Evolutionary conservation across 2,329 filamentous ascomycete genomes (phyloP).

Genomic region (Alternaria infectoria): DNA sequence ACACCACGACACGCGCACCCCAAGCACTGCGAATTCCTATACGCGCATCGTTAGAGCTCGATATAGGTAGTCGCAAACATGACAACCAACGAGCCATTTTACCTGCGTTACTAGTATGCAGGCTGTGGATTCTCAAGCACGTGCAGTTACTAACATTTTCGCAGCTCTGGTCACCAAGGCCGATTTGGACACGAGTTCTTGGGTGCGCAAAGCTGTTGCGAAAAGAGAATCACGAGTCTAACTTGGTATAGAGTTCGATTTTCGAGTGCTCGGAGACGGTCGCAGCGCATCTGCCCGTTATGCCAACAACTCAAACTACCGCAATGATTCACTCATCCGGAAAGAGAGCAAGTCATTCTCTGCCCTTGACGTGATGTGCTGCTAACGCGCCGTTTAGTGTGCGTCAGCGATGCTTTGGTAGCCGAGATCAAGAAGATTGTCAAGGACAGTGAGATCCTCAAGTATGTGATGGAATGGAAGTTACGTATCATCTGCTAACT

Average conservation of each 20-base stretch:
- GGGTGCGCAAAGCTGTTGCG: conserved; percentile 61
- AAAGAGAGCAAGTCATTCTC: conserved; percentile 84
- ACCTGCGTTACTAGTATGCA: conserved; percentile 94
- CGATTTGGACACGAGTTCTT: conserved; percentile 98
- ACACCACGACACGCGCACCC: conserved; percentile 7
- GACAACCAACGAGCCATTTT: conserved; percentile 80
- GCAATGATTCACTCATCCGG: conserved; percentile 96
- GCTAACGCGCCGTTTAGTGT: conserved; percentile 68
- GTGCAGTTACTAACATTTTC: conserved; percentile 27
- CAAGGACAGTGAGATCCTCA: conserved; percentile 95
- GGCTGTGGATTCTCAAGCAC: conserved; percentile 8
- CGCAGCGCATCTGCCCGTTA: conserved; percentile 93
- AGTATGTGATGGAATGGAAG: conserved; percentile 62
- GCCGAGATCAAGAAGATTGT: conserved; percentile 97
- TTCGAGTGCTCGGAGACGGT: conserved; percentile 89
- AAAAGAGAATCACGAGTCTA: conserved; percentile 3
- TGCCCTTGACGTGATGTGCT: background rate
- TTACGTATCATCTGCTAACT: conserved; percentile 22
- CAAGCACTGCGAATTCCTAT: background rate
- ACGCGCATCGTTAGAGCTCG: background rate
- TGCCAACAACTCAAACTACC: conserved; percentile 99
- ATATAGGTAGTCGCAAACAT: conserved; percentile 57
- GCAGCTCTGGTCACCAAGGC: conserved; percentile 93
- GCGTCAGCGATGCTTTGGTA: conserved; percentile 87
- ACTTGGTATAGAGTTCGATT: conserved; percentile 82